Conservation (phyloP, 768 basidiomycete genomes). For the Coprinopsis strossmayeri region DNA sequence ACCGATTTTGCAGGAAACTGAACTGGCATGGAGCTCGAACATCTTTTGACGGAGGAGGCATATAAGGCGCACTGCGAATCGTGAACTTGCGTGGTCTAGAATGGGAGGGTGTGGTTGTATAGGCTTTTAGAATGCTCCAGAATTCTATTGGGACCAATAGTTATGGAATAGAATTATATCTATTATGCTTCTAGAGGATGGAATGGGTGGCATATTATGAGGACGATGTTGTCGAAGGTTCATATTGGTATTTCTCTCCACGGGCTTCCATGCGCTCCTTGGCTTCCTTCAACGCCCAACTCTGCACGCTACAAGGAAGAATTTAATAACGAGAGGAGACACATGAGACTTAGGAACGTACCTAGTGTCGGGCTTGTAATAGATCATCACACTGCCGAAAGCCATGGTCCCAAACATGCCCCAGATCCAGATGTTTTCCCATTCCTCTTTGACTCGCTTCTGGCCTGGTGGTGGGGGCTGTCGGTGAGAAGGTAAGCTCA, state of each 20-base stretch:
- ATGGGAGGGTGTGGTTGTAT: neutral
- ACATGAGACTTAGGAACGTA: slow-evolving; percentile 28
- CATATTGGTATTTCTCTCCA: slow-evolving; percentile 86
- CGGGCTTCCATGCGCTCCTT: slow-evolving; percentile 87
- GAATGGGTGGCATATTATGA: slow-evolving; percentile 13
- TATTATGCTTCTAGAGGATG: slow-evolving; percentile 5
- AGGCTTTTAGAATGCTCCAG: neutral
- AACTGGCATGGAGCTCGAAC: slow-evolving; percentile 46
- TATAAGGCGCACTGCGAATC: slow-evolving; percentile 48
- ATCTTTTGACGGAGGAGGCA: slow-evolving; percentile 65
- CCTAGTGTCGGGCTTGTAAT: slow-evolving; percentile 95
- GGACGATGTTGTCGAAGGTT: slow-evolving; percentile 37
- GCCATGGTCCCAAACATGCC: slow-evolving; percentile 90
- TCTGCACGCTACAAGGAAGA: slow-evolving; percentile 60
- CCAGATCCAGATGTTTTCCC: slow-evolving; percentile 87
- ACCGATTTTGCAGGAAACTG: neutral
- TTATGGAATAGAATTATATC: neutral
- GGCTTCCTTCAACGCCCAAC: slow-evolving; percentile 89
- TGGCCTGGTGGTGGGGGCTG: slow-evolving; percentile 76
- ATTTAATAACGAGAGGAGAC: neutral
- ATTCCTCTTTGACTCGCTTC: slow-evolving; percentile 82
- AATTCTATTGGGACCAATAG: slow-evolving; percentile 1
- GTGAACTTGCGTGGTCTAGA: slow-evolving; percentile 5
- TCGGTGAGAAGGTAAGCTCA: neutral
- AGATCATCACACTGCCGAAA: slow-evolving; percentile 66